Percentiles rank a stretch among this genome's conserved stretches.
Evolutionary conservation across 768 basidiomycete species (phyloP).

Genomic region (Naganishia antarctica): DNA sequence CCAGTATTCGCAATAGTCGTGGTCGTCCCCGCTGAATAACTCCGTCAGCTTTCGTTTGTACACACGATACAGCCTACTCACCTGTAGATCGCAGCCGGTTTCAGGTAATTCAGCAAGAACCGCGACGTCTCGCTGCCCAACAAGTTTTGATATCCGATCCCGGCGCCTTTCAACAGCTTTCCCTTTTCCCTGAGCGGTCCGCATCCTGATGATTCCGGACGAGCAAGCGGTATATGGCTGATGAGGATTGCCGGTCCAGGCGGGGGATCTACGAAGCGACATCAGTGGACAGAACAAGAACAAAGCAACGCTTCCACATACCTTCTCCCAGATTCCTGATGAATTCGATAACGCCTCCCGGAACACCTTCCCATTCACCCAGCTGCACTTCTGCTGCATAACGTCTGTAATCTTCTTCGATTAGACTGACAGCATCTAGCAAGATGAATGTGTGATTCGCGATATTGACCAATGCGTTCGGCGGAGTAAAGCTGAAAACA

Average conservation of each 20-base stretch:
- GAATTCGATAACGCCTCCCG: slow-evolving; percentile 49
- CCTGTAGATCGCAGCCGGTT: slow-evolving; percentile 73
- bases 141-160: slow-evolving; percentile 73
- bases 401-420: slow-evolving; percentile 48
- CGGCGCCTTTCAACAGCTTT: slow-evolving; percentile 64
- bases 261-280: slow-evolving; percentile 34
- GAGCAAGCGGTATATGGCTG: slow-evolving; percentile 80
- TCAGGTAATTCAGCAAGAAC: slow-evolving; percentile 62
- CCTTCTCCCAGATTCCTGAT: slow-evolving; percentile 45
- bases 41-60: slow-evolving; percentile 3
- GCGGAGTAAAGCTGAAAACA: slow-evolving; percentile 67
- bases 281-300: slow-evolving; percentile 44
- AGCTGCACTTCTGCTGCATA: slow-evolving; percentile 49
- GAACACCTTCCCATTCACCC: slow-evolving; percentile 52
- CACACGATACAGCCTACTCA: slow-evolving; percentile 38
- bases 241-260: slow-evolving; percentile 64
- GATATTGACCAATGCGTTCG: slow-evolving; percentile 58
- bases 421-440: slow-evolving; percentile 44
- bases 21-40: slow-evolving; percentile 78
- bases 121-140: slow-evolving; percentile 63
- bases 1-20: slow-evolving; percentile 84
- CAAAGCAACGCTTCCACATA: slow-evolving; percentile 35
- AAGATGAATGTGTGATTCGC: slow-evolving; percentile 53
- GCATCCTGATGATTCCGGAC: slow-evolving; percentile 65
- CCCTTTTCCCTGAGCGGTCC: slow-evolving; percentile 73